Evolutionary conservation across 148 eudicot genomes (phyloP), one percentile per base, ranked within the genome.

Genomic region (Rhododendron simsii): DNA sequence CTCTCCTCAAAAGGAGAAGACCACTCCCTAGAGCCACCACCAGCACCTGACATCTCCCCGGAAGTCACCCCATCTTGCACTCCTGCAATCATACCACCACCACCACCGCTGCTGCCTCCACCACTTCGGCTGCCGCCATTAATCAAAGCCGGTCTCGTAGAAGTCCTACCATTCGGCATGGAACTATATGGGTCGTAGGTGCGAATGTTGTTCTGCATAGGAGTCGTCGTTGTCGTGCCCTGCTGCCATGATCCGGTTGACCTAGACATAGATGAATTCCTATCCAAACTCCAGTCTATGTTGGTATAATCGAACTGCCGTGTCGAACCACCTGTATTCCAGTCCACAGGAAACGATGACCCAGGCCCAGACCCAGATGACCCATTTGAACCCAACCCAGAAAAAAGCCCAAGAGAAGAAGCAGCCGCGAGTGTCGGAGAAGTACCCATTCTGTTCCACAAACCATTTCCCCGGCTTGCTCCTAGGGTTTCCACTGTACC

Each of bases 1-100:
- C 88, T 94, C 90, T 95, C 98, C 89, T 94, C 99, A 78, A 98
- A 98, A 2, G 99, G 98, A 20, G 99, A 98, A 69, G 98, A 91
- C 99, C 99, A 98, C 81, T 95, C 98, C 6, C 92, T 90, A 50
- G 96, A 91, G 82, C 87, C 92, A 48, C 91, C 94, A 28, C 91
- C 94, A 35, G 87, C 83, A 83, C 55, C 77, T 37, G 94, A 82
- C 75, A 91, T 30, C 83, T 93, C 98, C 28, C 88, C 81, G 7
- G 87, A 79, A 44, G 57, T 88, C 35, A 83, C 89, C 23, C 91
- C 90, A 53, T 92, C 95, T 89, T 91, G 98, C 84, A 93, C 88
- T 83, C 94, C 95, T 28, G 85, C 83, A 16, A 87, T 65, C 6
- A 91, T 84, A 51, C 83, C 92, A n/a, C 93, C 94, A 79, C 88